A percentile compares a stretch with the other conserved stretches of the same genome.
Evolutionary conservation across 2,329 filamentous ascomycete species (phyloP).

Genomic region (Fusarium liriodendri): DNA sequence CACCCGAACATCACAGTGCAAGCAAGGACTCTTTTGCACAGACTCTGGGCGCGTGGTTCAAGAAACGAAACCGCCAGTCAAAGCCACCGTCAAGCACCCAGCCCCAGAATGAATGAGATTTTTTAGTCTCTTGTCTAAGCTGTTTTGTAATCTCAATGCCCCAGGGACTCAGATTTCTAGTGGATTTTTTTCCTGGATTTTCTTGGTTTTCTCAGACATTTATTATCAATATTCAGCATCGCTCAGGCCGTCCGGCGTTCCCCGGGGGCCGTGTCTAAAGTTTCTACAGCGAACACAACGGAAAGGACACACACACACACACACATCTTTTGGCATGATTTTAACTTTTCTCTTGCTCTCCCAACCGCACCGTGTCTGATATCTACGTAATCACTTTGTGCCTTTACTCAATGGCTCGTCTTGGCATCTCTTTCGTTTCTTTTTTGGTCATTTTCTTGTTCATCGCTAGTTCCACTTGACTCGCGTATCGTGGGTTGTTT

Average conservation of each 20-base stretch:
- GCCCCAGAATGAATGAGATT: not conserved
- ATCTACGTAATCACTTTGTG: not conserved
- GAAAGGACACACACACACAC: not conserved
- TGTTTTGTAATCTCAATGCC: not conserved
- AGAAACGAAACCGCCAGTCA: not conserved
- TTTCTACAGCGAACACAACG: not conserved
- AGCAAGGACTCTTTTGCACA: not conserved
- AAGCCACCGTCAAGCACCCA: not conserved
- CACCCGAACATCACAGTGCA: conserved; percentile 2
- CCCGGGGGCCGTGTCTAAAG: conserved; percentile 5
- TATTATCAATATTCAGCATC: not conserved
- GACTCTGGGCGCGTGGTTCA: not conserved
- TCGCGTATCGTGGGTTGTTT: not conserved
- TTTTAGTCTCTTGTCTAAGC: not conserved
- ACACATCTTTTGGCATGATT: not conserved
- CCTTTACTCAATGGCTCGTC: not conserved
- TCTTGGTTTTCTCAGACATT: not conserved
- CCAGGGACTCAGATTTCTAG: not conserved
- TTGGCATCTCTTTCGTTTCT: conserved; percentile 8
- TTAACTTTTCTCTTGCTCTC: not conserved
- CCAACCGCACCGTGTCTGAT: not conserved
- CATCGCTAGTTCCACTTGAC: not conserved
- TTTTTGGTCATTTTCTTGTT: conserved; percentile 3
- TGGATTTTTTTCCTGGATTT: not conserved
- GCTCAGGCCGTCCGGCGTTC: conserved; percentile 13